Base-by-base conservation (phyloP, 106 monocot genomes). In the Amphibolis antarctica region DNA sequence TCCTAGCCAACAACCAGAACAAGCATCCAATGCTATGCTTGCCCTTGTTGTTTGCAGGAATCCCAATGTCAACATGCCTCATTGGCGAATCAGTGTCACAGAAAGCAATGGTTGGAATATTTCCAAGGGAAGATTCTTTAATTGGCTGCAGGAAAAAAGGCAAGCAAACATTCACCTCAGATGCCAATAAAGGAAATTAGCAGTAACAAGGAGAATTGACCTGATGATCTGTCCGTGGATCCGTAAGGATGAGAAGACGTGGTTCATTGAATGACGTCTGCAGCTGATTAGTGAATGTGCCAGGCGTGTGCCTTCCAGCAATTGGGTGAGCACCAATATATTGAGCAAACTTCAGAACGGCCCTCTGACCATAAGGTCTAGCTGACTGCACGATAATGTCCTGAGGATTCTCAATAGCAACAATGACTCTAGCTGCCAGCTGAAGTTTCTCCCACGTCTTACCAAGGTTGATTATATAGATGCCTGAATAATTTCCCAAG, bases 11-110 rank as follows among this genome's bases (percentile, higher is more conserved):
- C 46, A 92, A 73, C 86, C 92, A 92, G 79, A 83, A 92, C 22
- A 92, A 78, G 72, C 91, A 92, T 18, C 92, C 92, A 65, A 92
- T 86, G 24, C 79, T 80, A 49, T 76, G 73, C 66, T 82, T 88
- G 10, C 92, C 85, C 69, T 93, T 93, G 85, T 93, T 93, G 66
- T 93, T 93, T 4, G 88, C 80, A 43, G 92, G 92, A 67, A 93
- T 93, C 11, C 88, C 88, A 60, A 93, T 88, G 63, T 93, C 88
- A 57, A 92, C 84, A 70, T 80, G 83, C 6, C 92, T 50, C 92
- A 93, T 88, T 1, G 88, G 92, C 12, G 85, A 85, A 48, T 88
- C 88, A 21, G 92, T 92, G 42, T 88, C 84, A 50, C 84, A 83
- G 60, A 86, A 86, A 11, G 92, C 86, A 77, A 92, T 92, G 25